These are phyloP conservation scores for Cutaneotrichosporon daszewskae DNA, from an alignment of 1,284 basidiomycete species.

Conservation along the genomic window DNA sequence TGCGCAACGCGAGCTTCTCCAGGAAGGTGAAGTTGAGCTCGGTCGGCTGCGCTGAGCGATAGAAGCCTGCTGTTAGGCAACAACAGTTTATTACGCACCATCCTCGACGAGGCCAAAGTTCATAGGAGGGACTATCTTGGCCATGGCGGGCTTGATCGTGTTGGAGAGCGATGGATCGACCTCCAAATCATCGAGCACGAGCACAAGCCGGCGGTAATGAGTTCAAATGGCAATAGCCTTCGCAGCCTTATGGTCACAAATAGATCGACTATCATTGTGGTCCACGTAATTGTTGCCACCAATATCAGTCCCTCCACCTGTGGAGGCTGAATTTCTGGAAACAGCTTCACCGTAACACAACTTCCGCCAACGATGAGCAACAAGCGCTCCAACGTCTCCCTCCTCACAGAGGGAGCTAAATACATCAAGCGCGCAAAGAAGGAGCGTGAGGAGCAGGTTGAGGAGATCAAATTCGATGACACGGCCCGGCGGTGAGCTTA, in stretches of 20 bases:
- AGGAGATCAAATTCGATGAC: constrained; percentile 49
- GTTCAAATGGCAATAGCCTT: too few species aligned
- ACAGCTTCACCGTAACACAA: not conserved
- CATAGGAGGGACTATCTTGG: constrained; percentile 50
- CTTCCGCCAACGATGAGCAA: constrained; percentile 4
- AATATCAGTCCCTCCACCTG: not conserved
- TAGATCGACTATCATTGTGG: too few species aligned
- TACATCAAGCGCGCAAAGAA: constrained; percentile 47
- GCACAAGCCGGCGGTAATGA: too few species aligned
- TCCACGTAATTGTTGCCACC: not conserved
- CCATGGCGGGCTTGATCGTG: too few species aligned
- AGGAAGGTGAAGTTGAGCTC: constrained; percentile 54
- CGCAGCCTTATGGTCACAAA: too few species aligned
- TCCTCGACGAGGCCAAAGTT: constrained; percentile 54
- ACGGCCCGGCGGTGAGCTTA: constrained; percentile 37
- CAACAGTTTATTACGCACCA: constrained; percentile 22
- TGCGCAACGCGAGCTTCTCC: constrained; percentile 51
- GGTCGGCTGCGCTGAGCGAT: constrained; percentile 52
- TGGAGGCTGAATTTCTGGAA: not conserved
- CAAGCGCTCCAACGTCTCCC: constrained; percentile 41
- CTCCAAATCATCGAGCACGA: too few species aligned
- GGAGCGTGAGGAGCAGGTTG: constrained; percentile 42
- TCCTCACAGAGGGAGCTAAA: constrained; percentile 45
- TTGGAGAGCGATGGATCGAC: too few species aligned
- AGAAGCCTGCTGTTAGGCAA: constrained; percentile 40